Evolutionary conservation across 1,284 basidiomycete species (phyloP).

Genomic region (Fomitopsis schrenkii): DNA sequence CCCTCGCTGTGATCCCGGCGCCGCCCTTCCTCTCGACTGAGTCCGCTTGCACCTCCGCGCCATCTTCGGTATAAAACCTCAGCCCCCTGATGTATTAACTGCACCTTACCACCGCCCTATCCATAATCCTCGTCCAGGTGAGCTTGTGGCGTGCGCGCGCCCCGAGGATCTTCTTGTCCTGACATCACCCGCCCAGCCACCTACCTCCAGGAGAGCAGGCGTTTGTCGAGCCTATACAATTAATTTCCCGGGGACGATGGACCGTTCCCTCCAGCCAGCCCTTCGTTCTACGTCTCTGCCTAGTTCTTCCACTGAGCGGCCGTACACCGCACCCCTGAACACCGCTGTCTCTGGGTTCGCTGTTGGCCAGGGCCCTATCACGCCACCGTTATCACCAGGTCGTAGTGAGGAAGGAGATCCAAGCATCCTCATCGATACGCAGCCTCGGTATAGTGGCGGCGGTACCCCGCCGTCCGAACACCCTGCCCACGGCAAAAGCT

Average conservation of each 20-base stretch:
- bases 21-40: slow-evolving; percentile 10
- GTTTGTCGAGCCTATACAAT: slow-evolving; percentile 20
- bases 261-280: slow-evolving; percentile 17
- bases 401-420: slow-evolving; percentile 28
- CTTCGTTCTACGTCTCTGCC: slow-evolving; percentile 35
- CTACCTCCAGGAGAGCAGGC: slow-evolving; percentile 22
- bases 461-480: neutral
- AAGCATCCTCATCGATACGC: slow-evolving; percentile 25
- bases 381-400: slow-evolving; percentile 36
- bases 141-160: slow-evolving; percentile 13
- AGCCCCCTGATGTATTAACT: slow-evolving; percentile 19
- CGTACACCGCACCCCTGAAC: slow-evolving; percentile 21
- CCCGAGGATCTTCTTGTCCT: slow-evolving; percentile 13
- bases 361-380: slow-evolving; percentile 34
- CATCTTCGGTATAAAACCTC: slow-evolving; percentile 11
- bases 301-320: slow-evolving; percentile 18
- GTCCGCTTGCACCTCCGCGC: slow-evolving; percentile 10
- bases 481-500: neutral
- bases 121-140: slow-evolving; percentile 22
- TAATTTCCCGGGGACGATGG: slow-evolving; percentile 21
- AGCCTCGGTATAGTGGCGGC: slow-evolving; percentile 24
- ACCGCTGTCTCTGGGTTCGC: slow-evolving; percentile 27
- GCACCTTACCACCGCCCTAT: slow-evolving; percentile 12
- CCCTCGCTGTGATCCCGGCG: slow-evolving; percentile 19
- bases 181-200: slow-evolving; percentile 19